A percentile compares a stretch with the other conserved stretches of the same genome.
phyloP scores from a whole-genome alignment of 148 eudicot species.

The Bassia scoparia region DNA sequence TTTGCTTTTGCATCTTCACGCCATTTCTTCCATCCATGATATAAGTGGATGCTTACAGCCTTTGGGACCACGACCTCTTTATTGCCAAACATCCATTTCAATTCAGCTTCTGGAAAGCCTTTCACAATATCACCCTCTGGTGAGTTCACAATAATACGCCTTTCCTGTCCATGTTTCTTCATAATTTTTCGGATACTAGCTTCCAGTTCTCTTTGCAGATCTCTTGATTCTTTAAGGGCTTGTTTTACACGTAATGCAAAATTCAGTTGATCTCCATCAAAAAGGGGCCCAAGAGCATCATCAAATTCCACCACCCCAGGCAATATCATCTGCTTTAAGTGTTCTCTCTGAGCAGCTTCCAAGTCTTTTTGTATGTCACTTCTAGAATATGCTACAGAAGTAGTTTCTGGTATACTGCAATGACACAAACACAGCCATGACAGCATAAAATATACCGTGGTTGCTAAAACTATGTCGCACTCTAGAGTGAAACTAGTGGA shows the following conservation, averaged over 20 bases:
- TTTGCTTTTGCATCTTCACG: slow-evolving; percentile 73
- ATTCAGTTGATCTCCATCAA: slow-evolving; percentile 43
- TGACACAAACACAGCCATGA: slow-evolving; percentile 7
- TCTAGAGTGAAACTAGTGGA: not conserved
- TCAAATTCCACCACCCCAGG: slow-evolving; percentile 57
- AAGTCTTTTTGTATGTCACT: slow-evolving; percentile 60
- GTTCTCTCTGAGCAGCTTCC: slow-evolving; percentile 59
- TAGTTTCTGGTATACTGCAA: slow-evolving; percentile 47
- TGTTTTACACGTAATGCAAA: slow-evolving; percentile 53
- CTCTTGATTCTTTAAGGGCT: slow-evolving; percentile 51
- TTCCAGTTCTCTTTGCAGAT: slow-evolving; percentile 65
- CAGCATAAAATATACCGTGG: not conserved
- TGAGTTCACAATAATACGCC: slow-evolving; percentile 49
- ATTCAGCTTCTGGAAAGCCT: slow-evolving; percentile 78
- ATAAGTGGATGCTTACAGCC: slow-evolving; percentile 54
- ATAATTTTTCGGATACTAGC: slow-evolving; percentile 50
- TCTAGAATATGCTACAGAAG: slow-evolving; percentile 48
- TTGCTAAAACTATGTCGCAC: not conserved
- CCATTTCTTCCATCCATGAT: slow-evolving; percentile 91
- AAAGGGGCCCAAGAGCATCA: slow-evolving; percentile 40
- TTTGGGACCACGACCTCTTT: slow-evolving; percentile 80
- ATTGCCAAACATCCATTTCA: slow-evolving; percentile 81
- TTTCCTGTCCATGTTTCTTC: slow-evolving; percentile 71
- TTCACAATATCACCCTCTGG: slow-evolving; percentile 71
- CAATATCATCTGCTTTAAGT: slow-evolving; percentile 59